Percentiles rank a stretch among this genome's conserved stretches.
phyloP scores from a whole-genome alignment of 805 yeast genomes.

The Kodamaea hsintzibuensis region DNA sequence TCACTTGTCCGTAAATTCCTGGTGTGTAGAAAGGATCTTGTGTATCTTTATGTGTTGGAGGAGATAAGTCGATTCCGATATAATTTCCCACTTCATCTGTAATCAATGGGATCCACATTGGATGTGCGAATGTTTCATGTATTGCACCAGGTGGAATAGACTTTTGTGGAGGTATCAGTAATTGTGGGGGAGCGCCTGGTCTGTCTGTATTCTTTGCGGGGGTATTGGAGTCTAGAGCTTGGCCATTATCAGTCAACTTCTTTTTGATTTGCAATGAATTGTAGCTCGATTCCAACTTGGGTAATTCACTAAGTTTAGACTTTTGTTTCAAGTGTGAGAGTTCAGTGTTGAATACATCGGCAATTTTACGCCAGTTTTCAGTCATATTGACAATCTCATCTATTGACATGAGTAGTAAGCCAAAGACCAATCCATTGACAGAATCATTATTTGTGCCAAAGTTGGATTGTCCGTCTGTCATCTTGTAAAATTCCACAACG shows the following conservation, averaged over 20 bases:
- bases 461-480: slow-evolving; percentile 83
- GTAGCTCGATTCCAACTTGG: slow-evolving; percentile 24
- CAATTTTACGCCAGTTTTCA: slow-evolving; percentile 79
- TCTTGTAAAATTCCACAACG: slow-evolving; percentile 72
- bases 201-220: not conserved
- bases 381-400: slow-evolving; percentile 83
- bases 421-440: slow-evolving; percentile 71
- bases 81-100: slow-evolving; percentile 92
- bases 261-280: slow-evolving; percentile 14
- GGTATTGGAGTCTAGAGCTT: slow-evolving; percentile 1
- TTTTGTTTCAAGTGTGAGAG: slow-evolving; percentile 21
- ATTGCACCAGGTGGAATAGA: slow-evolving; percentile 78
- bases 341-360: slow-evolving; percentile 38
- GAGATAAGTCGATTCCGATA: slow-evolving; percentile 77
- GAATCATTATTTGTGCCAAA: slow-evolving; percentile 70
- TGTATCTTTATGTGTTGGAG: slow-evolving; percentile 60
- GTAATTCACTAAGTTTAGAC: slow-evolving; percentile 19
- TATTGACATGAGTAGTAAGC: slow-evolving; percentile 74
- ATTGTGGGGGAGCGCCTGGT: not conserved
- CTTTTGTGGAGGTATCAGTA: slow-evolving; percentile 45
- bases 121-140: slow-evolving; percentile 80
- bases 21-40: slow-evolving; percentile 3
- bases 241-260: slow-evolving; percentile 13
- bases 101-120: slow-evolving; percentile 88
- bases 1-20: slow-evolving; percentile 81